phyloP scores from a whole-genome alignment of 2,329 filamentous ascomycete species.

The Trichoderma sp. region DNA sequence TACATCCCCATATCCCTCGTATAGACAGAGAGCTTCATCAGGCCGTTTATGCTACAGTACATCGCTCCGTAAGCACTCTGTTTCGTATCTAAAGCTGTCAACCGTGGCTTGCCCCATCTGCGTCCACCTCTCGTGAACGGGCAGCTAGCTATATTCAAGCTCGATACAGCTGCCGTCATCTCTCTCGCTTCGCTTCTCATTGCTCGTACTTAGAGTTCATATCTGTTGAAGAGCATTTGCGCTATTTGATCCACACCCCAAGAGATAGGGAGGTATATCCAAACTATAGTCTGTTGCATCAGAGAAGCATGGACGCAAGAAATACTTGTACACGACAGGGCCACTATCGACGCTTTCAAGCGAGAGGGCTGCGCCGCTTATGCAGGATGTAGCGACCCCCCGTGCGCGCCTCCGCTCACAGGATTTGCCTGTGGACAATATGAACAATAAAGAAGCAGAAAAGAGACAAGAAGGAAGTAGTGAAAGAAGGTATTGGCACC shows the following conservation, averaged over 20 bases:
- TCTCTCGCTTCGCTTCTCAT: neutral
- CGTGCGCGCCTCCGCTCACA: constrained; percentile 23
- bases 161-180: neutral
- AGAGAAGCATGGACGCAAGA: neutral
- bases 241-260: constrained; percentile 16
- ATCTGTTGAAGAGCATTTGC: constrained; percentile 8
- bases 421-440: constrained; percentile 9
- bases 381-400: constrained; percentile 37
- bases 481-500: constrained; percentile 6
- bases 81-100: neutral
- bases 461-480: neutral
- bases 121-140: neutral
- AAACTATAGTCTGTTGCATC: neutral
- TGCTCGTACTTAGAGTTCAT: constrained; percentile 9
- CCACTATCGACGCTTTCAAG: constrained; percentile 22
- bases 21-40: constrained; percentile 9
- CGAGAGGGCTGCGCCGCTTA: constrained; percentile 37
- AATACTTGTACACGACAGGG: constrained; percentile 8
- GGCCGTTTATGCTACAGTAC: neutral
- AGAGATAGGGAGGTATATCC: neutral
- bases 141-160: neutral
- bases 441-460: neutral
- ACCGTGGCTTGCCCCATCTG: neutral
- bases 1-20: constrained; percentile 12
- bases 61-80: constrained; percentile 3